Evolutionary conservation across 225 moss, liverwort and hornwort species (phyloP).

Genomic region (Pseudoscleropodium purum): DNA sequence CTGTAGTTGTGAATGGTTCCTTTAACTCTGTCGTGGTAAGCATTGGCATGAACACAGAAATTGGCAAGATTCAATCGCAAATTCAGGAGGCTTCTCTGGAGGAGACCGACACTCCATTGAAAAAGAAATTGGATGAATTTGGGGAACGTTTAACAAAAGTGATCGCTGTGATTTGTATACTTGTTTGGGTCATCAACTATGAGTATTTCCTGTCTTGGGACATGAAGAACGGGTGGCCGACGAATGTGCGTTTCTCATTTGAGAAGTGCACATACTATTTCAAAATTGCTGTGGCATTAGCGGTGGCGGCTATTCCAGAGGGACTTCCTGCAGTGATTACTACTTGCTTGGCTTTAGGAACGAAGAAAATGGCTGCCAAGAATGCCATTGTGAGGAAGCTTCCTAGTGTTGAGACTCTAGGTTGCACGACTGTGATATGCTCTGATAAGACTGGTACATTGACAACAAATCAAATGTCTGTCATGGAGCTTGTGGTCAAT

Average conservation of each 20-base stretch:
- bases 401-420: constrained; percentile 87
- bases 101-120: constrained; percentile 80
- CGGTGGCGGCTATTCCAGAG: constrained; percentile 92
- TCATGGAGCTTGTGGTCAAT: constrained; percentile 69
- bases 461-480: constrained; percentile 98
- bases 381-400: constrained; percentile 93
- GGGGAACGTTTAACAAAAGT: constrained; percentile 76
- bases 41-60: constrained; percentile 84
- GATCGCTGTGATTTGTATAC: constrained; percentile 77
- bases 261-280: constrained; percentile 97
- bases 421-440: constrained; percentile 92
- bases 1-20: constrained; percentile 81
- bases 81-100: constrained; percentile 79
- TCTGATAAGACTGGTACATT: constrained; percentile 94
- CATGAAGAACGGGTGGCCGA: constrained; percentile 47
- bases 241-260: constrained; percentile 65
- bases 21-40: constrained; percentile 66
- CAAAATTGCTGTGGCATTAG: constrained; percentile 89
- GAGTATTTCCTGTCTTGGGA: constrained; percentile 87
- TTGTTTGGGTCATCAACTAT: constrained; percentile 93
- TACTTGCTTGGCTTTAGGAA: constrained; percentile 83
- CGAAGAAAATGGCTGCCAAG: constrained; percentile 94
- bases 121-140: constrained; percentile 86
- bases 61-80: constrained; percentile 91
- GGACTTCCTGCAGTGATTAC: constrained; percentile 92